Conservation (phyloP, 1,139 yeast genomes). For the Magnusiomyces fungicola region DNA sequence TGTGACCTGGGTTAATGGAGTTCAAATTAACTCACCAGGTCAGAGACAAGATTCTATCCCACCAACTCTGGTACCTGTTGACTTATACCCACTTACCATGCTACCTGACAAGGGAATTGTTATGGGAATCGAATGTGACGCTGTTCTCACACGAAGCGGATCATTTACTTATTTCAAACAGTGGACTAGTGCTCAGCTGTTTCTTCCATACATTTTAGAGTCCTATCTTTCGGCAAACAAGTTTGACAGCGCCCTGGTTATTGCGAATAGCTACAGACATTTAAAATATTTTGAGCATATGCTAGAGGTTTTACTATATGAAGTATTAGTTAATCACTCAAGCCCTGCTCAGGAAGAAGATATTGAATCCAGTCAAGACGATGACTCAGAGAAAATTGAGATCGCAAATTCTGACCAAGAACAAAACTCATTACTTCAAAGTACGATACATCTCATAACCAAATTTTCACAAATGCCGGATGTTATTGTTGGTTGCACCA, state of each 20-base stretch:
- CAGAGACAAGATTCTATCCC: neutral
- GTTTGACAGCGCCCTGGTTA: slow-evolving; percentile 26
- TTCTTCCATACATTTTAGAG: slow-evolving; percentile 32
- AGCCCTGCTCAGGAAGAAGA: no score
- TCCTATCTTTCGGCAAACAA: slow-evolving; percentile 25
- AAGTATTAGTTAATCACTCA: slow-evolving; percentile 28
- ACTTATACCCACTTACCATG: slow-evolving; percentile 37
- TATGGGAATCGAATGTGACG: slow-evolving; percentile 35
- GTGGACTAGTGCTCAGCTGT: slow-evolving; percentile 33
- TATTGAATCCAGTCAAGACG: no score
- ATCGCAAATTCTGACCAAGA: neutral
- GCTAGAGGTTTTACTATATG: slow-evolving; percentile 40
- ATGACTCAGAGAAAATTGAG: no score
- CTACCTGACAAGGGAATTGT: slow-evolving; percentile 36
- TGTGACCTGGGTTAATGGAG: slow-evolving; percentile 28
- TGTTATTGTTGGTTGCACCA: slow-evolving; percentile 49
- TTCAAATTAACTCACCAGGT: slow-evolving; percentile 6
- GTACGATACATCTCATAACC: slow-evolving; percentile 26
- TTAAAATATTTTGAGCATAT: slow-evolving; percentile 44
- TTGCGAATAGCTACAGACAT: slow-evolving; percentile 36
- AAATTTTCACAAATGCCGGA: slow-evolving; percentile 38
- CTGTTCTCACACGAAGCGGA: slow-evolving; percentile 31
- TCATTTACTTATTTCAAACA: slow-evolving; percentile 31
- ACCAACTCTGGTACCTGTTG: slow-evolving; percentile 26
- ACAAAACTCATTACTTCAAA: slow-evolving; percentile 10